A percentile compares a stretch with the other conserved stretches of the same genome.
Conservation (phyloP, 768 basidiomycete genomes). For the Collybia sordida region DNA sequence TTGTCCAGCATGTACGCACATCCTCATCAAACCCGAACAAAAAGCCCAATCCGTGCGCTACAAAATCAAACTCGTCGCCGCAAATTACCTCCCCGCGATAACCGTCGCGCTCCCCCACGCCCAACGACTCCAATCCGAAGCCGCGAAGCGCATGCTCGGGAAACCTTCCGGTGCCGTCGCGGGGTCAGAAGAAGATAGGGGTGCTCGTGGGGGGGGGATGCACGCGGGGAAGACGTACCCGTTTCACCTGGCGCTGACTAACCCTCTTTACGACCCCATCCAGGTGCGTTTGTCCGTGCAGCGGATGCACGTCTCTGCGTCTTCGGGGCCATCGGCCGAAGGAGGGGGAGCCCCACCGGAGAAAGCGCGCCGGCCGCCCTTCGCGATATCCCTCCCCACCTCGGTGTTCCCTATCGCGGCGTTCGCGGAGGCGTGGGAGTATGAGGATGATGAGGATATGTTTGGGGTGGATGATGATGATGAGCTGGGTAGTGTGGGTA, state of each 20-base stretch:
- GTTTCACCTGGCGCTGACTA: constrained; percentile 89
- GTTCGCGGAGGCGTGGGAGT: constrained; percentile 97
- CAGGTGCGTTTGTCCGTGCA: constrained; percentile 86
- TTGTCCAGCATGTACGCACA: constrained; percentile 91
- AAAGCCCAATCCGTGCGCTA: constrained; percentile 93
- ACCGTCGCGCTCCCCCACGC: constrained; percentile 66
- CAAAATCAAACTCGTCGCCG: constrained; percentile 97
- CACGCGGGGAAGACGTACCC: constrained; percentile 80
- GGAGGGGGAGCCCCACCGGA: constrained; percentile 41
- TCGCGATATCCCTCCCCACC: constrained; percentile 78
- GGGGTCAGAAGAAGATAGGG: constrained; percentile 38
- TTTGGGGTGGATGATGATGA: constrained; percentile 69
- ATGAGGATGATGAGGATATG: constrained; percentile 95
- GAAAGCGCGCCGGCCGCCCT: constrained; percentile 68
- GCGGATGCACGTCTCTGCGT: constrained; percentile 53
- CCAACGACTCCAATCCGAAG: constrained; percentile 40
- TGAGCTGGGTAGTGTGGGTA: constrained; percentile 25
- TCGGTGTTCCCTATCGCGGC: constrained; percentile 81
- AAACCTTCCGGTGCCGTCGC: constrained; percentile 38
- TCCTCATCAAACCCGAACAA: constrained; percentile 97
- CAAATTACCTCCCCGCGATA: constrained; percentile 91
- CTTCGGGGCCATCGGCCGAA: constrained; percentile 32
- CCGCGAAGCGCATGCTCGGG: constrained; percentile 38
- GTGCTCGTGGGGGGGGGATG: constrained; percentile 39
- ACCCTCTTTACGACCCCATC: constrained; percentile 95